Evolutionary conservation across 768 basidiomycete genomes (phyloP).

Genomic region (Lactarius akahatsu): DNA sequence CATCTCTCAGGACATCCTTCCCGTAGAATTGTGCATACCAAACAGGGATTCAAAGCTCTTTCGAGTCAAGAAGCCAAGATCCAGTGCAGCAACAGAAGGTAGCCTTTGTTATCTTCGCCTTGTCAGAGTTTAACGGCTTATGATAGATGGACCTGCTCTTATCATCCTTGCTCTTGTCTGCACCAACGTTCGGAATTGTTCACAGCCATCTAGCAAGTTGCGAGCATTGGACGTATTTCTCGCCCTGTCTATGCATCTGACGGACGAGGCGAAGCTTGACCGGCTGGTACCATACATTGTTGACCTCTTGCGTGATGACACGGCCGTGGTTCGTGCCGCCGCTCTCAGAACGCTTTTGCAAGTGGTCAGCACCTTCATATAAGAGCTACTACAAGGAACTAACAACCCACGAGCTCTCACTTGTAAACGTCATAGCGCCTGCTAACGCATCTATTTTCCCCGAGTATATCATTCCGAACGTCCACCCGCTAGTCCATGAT

Average conservation of each 20-base stretch:
- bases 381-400: not conserved
- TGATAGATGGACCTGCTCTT: conserved; percentile 84
- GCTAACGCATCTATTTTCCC: conserved; percentile 76
- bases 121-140: not conserved
- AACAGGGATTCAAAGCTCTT: conserved; percentile 60
- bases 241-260: conserved; percentile 74
- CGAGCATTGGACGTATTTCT: conserved; percentile 84
- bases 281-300: conserved; percentile 91
- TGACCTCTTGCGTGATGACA: conserved; percentile 84
- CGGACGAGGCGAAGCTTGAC: conserved; percentile 94
- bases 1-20: conserved; percentile 63
- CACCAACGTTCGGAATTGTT: conserved; percentile 86
- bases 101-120: not conserved
- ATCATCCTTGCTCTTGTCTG: conserved; percentile 85
- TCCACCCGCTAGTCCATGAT: conserved; percentile 79
- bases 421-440: conserved; percentile 70
- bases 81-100: conserved; percentile 65
- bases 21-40: conserved; percentile 67
- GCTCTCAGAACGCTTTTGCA: conserved; percentile 79
- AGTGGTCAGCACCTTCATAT: conserved; percentile 53
- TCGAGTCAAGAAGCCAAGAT: conserved; percentile 35
- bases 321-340: conserved; percentile 75
- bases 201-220: conserved; percentile 81
- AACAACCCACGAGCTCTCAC: conserved; percentile 41
- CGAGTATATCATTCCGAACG: conserved; percentile 93